These are phyloP conservation scores for Leptographium wingfieldii DNA, from an alignment of 2,329 filamentous ascomycete species.

Conservation along the genomic window DNA sequence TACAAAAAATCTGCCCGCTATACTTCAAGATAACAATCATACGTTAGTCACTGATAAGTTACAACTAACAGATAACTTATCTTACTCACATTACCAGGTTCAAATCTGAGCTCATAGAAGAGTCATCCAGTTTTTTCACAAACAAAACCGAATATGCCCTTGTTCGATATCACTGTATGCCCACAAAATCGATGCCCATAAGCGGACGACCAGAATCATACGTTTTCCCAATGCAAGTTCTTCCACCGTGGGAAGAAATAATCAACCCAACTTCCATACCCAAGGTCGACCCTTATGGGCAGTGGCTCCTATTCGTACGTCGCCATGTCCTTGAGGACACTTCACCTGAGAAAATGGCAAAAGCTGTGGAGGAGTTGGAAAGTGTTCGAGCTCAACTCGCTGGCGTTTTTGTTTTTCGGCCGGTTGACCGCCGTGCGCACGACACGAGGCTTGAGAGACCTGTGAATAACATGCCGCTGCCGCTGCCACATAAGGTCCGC, in stretches of 20 bases:
- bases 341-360: constrained; percentile 42
- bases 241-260: constrained; percentile 34
- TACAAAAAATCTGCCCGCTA: constrained; percentile 32
- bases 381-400: constrained; percentile 32
- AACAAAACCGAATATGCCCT: constrained; percentile 43
- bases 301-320: constrained; percentile 44
- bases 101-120: constrained; percentile 40
- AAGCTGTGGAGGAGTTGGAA: constrained; percentile 38
- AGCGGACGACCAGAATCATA: constrained; percentile 10
- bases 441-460: constrained; percentile 31
- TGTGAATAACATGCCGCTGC: constrained; percentile 5
- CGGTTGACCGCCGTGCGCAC: constrained; percentile 37
- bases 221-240: constrained; percentile 19
- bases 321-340: constrained; percentile 41
- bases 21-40: constrained; percentile 40
- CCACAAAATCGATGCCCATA: constrained; percentile 1
- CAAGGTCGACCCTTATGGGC: constrained; percentile 32
- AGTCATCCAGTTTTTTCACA: constrained; percentile 39
- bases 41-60: constrained; percentile 23
- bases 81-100: constrained; percentile 24
- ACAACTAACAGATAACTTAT: background rate
- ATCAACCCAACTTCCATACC: constrained; percentile 11
- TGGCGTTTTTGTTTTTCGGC: constrained; percentile 38
- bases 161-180: constrained; percentile 31
- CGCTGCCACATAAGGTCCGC: constrained; percentile 7